These are phyloP conservation scores for Coniochaeta hoffmannii DNA, from an alignment of 2,329 filamentous ascomycete genomes.

Conservation along the genomic window DNA sequence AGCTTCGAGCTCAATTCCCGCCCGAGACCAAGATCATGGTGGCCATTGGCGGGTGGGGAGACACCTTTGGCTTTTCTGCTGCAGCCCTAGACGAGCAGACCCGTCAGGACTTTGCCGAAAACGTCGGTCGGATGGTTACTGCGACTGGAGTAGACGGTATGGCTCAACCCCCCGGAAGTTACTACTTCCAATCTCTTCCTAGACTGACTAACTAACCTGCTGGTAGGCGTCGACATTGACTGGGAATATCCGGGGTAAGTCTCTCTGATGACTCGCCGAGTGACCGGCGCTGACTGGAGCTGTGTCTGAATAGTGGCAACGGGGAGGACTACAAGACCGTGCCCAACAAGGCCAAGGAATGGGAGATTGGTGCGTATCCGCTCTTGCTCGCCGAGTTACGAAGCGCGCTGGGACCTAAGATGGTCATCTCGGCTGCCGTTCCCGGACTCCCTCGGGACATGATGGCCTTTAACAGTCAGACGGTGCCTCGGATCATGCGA, in stretches of 20 bases:
- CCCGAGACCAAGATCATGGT: conserved; percentile 55
- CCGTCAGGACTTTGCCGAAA: conserved; percentile 53
- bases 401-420: conserved; percentile 45
- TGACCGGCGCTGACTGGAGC: not conserved
- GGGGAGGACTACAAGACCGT: conserved; percentile 59
- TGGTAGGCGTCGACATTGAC: conserved; percentile 48
- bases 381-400: conserved; percentile 53
- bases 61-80: conserved; percentile 53
- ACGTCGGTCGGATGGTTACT: conserved; percentile 56
- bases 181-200: conserved; percentile 10
- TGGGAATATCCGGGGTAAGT: conserved; percentile 48
- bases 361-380: conserved; percentile 56
- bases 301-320: conserved; percentile 39
- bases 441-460: conserved; percentile 57
- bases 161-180: not conserved
- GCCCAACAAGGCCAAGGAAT: conserved; percentile 49
- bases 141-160: conserved; percentile 53
- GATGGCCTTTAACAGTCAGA: conserved; percentile 55
- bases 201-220: conserved; percentile 3
- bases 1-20: conserved; percentile 40
- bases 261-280: not conserved
- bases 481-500: conserved; percentile 50
- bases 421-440: conserved; percentile 59
- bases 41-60: conserved; percentile 70
- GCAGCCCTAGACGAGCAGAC: conserved; percentile 44